A percentile compares a stretch with the other conserved stretches of the same genome.
Conservation (phyloP, 208 protist species). For the Kentomonas sorsogonicus region DNA sequence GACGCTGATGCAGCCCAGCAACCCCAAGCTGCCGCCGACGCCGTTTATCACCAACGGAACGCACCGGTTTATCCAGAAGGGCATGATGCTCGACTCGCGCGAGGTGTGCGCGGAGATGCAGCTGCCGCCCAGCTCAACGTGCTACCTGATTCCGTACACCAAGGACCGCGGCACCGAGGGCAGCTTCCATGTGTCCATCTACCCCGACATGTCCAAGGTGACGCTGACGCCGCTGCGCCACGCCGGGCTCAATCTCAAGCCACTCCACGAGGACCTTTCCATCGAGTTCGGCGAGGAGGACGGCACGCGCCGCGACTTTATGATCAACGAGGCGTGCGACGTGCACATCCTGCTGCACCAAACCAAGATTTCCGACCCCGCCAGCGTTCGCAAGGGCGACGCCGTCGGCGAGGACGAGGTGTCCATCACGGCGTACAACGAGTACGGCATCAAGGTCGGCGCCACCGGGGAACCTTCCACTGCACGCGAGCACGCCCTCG, state of each 20-base stretch:
- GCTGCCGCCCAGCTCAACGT: slow-evolving; percentile 62
- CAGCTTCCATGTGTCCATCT: slow-evolving; percentile 75
- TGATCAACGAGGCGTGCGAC: slow-evolving; percentile 59
- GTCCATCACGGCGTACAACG: slow-evolving; percentile 61
- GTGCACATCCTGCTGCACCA: slow-evolving; percentile 78
- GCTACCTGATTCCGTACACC: slow-evolving; percentile 81
- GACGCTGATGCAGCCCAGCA: slow-evolving; percentile 61
- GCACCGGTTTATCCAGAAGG: slow-evolving; percentile 74
- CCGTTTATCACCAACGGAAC: slow-evolving; percentile 69
- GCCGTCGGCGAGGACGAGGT: slow-evolving; percentile 45
- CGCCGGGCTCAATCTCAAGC: slow-evolving; percentile 51
- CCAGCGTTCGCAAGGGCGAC: slow-evolving; percentile 38
- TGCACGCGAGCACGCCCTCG: slow-evolving; percentile 65
- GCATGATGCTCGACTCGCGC: slow-evolving; percentile 74
- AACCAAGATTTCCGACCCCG: slow-evolving; percentile 37
- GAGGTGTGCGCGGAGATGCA: slow-evolving; percentile 76
- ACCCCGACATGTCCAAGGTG: slow-evolving; percentile 72
- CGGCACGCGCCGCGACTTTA: slow-evolving; percentile 51
- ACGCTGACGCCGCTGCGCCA: slow-evolving; percentile 68
- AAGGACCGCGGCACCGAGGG: slow-evolving; percentile 60
- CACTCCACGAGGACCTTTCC: slow-evolving; percentile 23
- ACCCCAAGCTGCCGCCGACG: slow-evolving; percentile 52
- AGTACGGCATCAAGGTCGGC: slow-evolving; percentile 59
- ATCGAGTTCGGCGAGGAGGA: slow-evolving; percentile 27
- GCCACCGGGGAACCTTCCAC: slow-evolving; percentile 53